These are phyloP conservation scores for Nannochloris sp. DNA, from an alignment of 139 green algal species.

Conservation along the genomic window DNA sequence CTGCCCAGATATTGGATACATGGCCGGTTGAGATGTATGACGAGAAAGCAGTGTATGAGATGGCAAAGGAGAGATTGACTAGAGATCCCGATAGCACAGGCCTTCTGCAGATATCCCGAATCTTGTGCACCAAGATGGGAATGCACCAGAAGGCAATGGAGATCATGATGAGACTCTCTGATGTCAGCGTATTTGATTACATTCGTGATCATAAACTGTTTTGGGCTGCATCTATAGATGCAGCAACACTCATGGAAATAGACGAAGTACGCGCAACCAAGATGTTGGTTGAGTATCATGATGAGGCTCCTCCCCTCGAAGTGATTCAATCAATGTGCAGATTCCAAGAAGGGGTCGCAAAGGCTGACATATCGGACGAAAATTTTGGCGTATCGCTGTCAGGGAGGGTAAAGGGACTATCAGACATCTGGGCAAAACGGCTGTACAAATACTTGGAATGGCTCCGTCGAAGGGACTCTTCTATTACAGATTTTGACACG, in stretches of 20 bases:
- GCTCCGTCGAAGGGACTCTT: slow-evolving; percentile 46
- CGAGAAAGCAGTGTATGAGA: not conserved
- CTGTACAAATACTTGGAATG: slow-evolving; percentile 66
- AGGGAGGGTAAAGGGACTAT: not conserved
- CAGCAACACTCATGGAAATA: slow-evolving; percentile 49
- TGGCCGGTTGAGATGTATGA: not conserved
- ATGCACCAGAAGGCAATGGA: not conserved
- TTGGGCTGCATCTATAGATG: not conserved
- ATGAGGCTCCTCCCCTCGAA: slow-evolving; percentile 32
- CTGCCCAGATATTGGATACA: too few species aligned
- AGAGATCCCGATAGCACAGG: too few species aligned
- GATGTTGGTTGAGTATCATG: slow-evolving; percentile 49
- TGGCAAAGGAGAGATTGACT: too few species aligned
- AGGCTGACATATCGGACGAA: slow-evolving; percentile 3
- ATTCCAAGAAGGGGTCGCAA: not conserved
- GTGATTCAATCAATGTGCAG: slow-evolving; percentile 50
- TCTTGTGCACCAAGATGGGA: slow-evolving; percentile 7
- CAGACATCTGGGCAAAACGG: slow-evolving; percentile 32
- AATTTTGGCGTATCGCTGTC: not conserved
- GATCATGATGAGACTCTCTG: not conserved
- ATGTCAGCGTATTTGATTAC: slow-evolving; percentile 55
- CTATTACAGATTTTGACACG: slow-evolving; percentile 44
- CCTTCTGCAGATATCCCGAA: not conserved
- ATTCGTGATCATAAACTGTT: slow-evolving; percentile 34
- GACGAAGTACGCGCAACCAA: slow-evolving; percentile 39